These are phyloP conservation scores for Pseudofabraea citricarpa DNA, from an alignment of 2,329 filamentous ascomycete species.

Conservation along the genomic window DNA sequence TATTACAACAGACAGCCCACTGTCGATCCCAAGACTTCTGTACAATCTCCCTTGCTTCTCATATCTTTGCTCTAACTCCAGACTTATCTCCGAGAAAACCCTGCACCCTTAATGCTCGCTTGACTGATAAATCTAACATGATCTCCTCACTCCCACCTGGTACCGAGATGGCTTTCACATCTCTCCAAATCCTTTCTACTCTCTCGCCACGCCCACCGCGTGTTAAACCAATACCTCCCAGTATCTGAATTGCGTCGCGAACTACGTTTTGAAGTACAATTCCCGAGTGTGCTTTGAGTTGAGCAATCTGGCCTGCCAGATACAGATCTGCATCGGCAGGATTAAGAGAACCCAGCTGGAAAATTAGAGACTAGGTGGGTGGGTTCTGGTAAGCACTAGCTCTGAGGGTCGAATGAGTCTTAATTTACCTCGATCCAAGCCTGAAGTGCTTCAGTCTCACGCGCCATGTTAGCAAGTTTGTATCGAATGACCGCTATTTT, in stretches of 20 bases:
- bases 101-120: not conserved
- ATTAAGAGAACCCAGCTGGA: not conserved
- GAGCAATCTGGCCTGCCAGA: not conserved
- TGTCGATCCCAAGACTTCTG: no score
- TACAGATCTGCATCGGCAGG: not conserved
- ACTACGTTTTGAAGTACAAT: not conserved
- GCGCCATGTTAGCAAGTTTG: slow-evolving; percentile 1
- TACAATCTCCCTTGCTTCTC: no score
- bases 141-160: not conserved
- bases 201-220: not conserved
- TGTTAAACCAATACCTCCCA: not conserved
- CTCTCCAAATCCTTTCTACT: not conserved
- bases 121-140: not conserved
- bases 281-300: not conserved
- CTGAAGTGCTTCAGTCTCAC: not conserved
- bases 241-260: not conserved
- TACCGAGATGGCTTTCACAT: not conserved
- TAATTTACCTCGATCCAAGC: not conserved
- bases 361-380: not conserved
- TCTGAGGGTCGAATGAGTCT: not conserved
- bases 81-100: not conserved
- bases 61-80: not conserved
- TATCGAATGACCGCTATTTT: not conserved
- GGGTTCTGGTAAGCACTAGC: not conserved
- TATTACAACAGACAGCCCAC: no score